Evolutionary conservation across 768 basidiomycete species (phyloP).

Genomic region (Leccinum fibrillosum): DNA sequence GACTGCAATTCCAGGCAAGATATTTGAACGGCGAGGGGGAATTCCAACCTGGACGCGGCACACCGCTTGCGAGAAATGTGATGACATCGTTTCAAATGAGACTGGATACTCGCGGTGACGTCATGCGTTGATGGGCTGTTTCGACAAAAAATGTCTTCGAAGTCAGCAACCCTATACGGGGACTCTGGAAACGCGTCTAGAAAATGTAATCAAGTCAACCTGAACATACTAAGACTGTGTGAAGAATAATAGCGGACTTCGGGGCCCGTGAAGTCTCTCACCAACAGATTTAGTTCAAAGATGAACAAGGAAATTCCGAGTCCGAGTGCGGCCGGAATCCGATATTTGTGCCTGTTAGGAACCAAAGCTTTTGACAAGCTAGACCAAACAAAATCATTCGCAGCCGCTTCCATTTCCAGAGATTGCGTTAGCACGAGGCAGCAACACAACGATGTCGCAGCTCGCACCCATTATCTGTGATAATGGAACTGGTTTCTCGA

Average conservation of each 20-base stretch:
- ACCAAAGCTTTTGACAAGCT: conserved; percentile 22
- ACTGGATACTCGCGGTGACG: not conserved
- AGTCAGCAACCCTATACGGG: not conserved
- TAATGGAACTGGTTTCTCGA: conserved; percentile 96
- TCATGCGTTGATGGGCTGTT: not conserved
- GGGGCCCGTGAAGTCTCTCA: not conserved
- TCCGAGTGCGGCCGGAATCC: not conserved
- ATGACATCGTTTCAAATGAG: not conserved
- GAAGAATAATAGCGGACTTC: not conserved
- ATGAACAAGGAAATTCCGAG: not conserved
- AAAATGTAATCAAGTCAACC: not conserved
- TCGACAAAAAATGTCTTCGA: not conserved
- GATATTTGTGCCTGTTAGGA: conserved; percentile 26
- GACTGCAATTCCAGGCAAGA: not conserved
- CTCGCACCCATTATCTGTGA: conserved; percentile 96
- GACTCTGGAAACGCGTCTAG: not conserved
- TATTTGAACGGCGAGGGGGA: not conserved
- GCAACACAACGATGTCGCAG: conserved; percentile 57
- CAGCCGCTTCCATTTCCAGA: conserved; percentile 11
- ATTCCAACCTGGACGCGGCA: conserved; percentile 3
- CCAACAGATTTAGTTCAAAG: not conserved
- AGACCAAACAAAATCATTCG: conserved; percentile 20
- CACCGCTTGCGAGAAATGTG: not conserved
- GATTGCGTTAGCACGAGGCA: conserved; percentile 6
- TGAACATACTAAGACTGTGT: not conserved